Evolutionary conservation across 768 basidiomycete species (phyloP).

Genomic region (Kwoniella sp.): DNA sequence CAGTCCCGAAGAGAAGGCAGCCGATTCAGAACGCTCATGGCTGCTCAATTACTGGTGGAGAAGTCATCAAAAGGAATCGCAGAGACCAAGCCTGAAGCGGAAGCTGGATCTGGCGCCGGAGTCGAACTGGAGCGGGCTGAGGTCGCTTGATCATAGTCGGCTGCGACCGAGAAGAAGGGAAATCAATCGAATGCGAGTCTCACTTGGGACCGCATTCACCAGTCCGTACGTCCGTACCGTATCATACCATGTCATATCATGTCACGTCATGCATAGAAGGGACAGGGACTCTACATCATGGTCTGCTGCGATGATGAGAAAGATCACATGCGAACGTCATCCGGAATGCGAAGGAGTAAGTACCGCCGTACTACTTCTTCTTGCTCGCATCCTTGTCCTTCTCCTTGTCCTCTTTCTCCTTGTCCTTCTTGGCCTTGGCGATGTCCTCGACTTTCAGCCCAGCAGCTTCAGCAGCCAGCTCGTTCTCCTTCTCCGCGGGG

Average conservation of each 20-base stretch:
- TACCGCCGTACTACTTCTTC: not conserved
- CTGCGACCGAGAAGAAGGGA: not conserved
- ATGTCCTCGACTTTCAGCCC: constrained; percentile 73
- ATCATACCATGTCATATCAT: not conserved
- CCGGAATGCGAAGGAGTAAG: too few species aligned
- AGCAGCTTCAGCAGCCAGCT: constrained; percentile 64
- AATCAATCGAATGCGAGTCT: not conserved
- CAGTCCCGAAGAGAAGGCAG: constrained; percentile 72
- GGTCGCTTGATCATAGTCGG: too few species aligned
- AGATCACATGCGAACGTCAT: too few species aligned
- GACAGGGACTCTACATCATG: too few species aligned
- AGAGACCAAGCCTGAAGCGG: constrained; percentile 7
- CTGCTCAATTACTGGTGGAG: constrained; percentile 68
- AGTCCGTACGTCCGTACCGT: too few species aligned
- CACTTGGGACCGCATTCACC: too few species aligned
- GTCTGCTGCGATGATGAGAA: too few species aligned
- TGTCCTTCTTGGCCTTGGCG: constrained; percentile 65
- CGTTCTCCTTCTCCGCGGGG: constrained; percentile 45
- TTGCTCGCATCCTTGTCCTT: not conserved
- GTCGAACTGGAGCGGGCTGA: too few species aligned
- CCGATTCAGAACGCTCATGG: constrained; percentile 84
- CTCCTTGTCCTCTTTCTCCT: constrained; percentile 38
- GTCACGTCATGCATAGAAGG: not conserved
- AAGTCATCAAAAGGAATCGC: constrained; percentile 31
- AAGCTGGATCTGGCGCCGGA: not conserved